Percentiles rank a stretch among this genome's conserved stretches.
Evolutionary conservation across 148 eudicot genomes (phyloP).

Genomic region (Camellia granthamiana): DNA sequence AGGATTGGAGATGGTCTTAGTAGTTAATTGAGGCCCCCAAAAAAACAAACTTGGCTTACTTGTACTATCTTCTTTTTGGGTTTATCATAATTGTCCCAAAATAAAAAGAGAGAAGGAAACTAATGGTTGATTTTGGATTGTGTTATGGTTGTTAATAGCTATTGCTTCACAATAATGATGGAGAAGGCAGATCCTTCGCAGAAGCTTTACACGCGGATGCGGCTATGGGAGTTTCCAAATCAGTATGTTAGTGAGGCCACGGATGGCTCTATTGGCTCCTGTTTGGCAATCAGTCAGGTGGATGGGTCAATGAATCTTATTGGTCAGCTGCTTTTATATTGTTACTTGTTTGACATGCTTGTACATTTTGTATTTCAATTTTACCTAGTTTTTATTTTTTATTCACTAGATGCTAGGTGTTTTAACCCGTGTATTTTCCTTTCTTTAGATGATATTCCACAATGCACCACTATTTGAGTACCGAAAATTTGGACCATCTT

Average conservation of each 20-base stretch:
- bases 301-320: constrained; percentile 79
- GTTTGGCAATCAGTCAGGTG: constrained; percentile 63
- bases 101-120: no score
- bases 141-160: neutral
- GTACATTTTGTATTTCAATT: neutral
- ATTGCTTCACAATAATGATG: constrained; percentile 37
- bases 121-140: no score
- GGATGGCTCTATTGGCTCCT: constrained; percentile 67
- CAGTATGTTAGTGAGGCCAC: constrained; percentile 87
- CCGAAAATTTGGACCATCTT: constrained; percentile 76
- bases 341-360: constrained; percentile 12
- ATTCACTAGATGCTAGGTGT: no score
- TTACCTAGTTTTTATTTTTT: neutral
- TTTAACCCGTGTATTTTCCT: neutral
- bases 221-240: constrained; percentile 91
- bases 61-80: no score
- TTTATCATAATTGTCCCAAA: no score
- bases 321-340: constrained; percentile 39
- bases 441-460: constrained; percentile 72
- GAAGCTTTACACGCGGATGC: constrained; percentile 72
- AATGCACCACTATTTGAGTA: constrained; percentile 52
- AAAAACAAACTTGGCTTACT: no score
- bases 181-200: constrained; percentile 55
- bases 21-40: no score
- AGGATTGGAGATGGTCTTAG: no score